These are phyloP conservation scores for Talaromyces thailandensis DNA, from an alignment of 495 filamentous ascomycete genomes.

Conservation along the genomic window DNA sequence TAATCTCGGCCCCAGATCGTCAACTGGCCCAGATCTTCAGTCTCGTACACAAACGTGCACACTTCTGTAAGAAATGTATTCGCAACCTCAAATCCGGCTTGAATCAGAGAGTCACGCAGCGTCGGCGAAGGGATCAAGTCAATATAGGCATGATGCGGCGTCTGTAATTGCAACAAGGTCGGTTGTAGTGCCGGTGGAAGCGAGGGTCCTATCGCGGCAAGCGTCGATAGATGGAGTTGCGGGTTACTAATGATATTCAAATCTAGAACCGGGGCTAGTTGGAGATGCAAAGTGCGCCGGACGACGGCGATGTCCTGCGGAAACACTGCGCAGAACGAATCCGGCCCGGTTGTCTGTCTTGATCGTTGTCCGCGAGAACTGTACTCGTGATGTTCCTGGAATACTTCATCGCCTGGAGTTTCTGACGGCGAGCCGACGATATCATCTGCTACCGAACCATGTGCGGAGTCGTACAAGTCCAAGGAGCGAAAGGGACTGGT, in stretches of 20 bases:
- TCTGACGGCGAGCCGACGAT: background rate
- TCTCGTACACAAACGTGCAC: constrained; percentile 14
- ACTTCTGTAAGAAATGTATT: constrained; percentile 20
- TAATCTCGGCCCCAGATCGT: constrained; percentile 28
- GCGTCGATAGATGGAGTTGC: constrained; percentile 17
- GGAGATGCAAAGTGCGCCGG: constrained; percentile 7
- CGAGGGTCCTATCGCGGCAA: constrained; percentile 14
- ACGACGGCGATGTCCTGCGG: constrained; percentile 8
- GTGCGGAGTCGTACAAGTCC: constrained; percentile 2
- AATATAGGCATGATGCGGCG: constrained; percentile 29
- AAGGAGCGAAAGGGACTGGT: constrained; percentile 7
- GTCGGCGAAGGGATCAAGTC: constrained; percentile 27
- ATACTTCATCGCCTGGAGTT: background rate
- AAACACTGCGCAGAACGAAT: constrained; percentile 7
- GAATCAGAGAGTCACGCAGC: constrained; percentile 17
- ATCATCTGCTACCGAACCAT: background rate
- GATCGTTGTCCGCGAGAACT: background rate
- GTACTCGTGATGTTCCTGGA: background rate
- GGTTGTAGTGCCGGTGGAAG: constrained; percentile 20
- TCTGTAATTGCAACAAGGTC: constrained; percentile 25
- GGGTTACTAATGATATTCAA: constrained; percentile 9
- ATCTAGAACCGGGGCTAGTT: constrained; percentile 9
- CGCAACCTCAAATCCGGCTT: constrained; percentile 7
- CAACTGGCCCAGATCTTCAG: constrained; percentile 18
- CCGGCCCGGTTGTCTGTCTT: background rate